These are phyloP conservation scores for Aspergillus sclerotialis DNA, from an alignment of 2,329 filamentous ascomycete species.

Conservation along the genomic window DNA sequence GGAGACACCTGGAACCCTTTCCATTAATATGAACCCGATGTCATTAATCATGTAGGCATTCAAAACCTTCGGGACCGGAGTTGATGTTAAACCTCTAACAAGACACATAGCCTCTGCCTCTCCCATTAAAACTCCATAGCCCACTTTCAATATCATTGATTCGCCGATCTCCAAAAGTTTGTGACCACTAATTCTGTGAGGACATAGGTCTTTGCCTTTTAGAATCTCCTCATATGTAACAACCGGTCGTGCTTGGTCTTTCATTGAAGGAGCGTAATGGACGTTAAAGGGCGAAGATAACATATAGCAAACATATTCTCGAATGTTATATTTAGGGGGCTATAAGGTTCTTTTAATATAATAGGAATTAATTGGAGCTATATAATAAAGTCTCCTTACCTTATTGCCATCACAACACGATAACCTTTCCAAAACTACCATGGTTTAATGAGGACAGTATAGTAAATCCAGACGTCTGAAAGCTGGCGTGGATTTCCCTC, in stretches of 20 bases:
- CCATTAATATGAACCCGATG: conserved; percentile 12
- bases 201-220: background rate
- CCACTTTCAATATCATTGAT: background rate
- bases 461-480: no score
- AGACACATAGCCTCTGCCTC: background rate
- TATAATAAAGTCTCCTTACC: no score
- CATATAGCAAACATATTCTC: no score
- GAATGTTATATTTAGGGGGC: no score
- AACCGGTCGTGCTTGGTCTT: background rate
- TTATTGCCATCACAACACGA: no score
- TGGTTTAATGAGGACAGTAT: no score
- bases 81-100: background rate
- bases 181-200: conserved; percentile 1
- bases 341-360: no score
- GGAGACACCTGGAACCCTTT: conserved; percentile 5
- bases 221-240: background rate
- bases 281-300: no score
- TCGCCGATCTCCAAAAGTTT: background rate
- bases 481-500: no score
- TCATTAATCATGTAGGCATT: conserved; percentile 11
- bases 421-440: no score
- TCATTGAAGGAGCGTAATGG: background rate
- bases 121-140: background rate
- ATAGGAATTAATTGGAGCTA: no score
- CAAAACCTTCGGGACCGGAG: conserved; percentile 7